Evolutionary conservation across 768 basidiomycete genomes (phyloP), one percentile per base, ranked within the genome.

Genomic region (Termitomyces heimii): DNA sequence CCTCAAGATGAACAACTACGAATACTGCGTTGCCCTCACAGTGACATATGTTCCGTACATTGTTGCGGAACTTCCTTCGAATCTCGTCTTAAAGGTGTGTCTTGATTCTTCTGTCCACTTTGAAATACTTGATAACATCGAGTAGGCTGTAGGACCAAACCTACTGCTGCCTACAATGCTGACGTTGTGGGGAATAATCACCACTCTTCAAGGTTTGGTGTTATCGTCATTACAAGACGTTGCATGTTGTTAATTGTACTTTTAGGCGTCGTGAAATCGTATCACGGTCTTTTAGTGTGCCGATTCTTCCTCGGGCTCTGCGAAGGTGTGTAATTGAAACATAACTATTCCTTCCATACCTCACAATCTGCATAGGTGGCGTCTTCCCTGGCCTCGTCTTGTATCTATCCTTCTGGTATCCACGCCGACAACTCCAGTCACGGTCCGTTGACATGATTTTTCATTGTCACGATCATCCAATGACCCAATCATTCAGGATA

Each of bases 151-250:
- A 10, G 50, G 50, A 20, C 50, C 50, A n/a, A 52, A 52, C 18
- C 37, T 52, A 26, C 26, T 54, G 24, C 16, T 54, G 13, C 87
- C 88, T 0, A 68, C 80, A 1, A 82, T 88, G 78, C 68, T 88
- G 48, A 76, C 80, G 0, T 62, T 82, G 1, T 90, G 88, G 87
- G 88, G 88, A n/a, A 47, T 87, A n/a, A 77, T 84, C 14, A 77
- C 80, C 10, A 75, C 83, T 9, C 71, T 82, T 45, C 86, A 89
- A 76, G 85, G 84, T 78, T 51, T 26, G 62, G 2, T 54, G 29
- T 9, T 55, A 29, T 51, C 42, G n/a, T 49, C 46, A 6, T 34
- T 32, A 6, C 24, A 13, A 46, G 9, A 39, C 1, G 35, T 22
- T 4, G 8, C 20, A 18, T 12, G 59, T 8, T 62, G 26, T n/a